Evolutionary conservation across 2,329 filamentous ascomycete genomes (phyloP), one percentile per base, ranked within the genome.

Genomic region (Trichoderma semiorbis): DNA sequence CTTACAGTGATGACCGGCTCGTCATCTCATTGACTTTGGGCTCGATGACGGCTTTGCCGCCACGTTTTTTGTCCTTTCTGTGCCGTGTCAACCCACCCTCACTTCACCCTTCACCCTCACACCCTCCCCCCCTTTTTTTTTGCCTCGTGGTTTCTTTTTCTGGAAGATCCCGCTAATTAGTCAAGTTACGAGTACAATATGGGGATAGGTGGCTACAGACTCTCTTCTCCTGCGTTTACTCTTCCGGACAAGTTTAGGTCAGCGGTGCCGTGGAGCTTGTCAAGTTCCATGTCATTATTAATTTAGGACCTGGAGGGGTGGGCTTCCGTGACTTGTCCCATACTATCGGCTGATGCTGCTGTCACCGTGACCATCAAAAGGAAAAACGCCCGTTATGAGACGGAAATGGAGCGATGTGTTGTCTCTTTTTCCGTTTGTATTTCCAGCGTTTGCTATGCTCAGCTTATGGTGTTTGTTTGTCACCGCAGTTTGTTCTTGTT

Each of bases 381-480:
- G n/a, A 7, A 21, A 30, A 50, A 39, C 64, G 64, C 64, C 64
- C 64, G 32, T 58, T 32, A 43, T 43, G 10, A 43, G 26, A 43
- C 32, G 39, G 62, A 30, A 30, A 28, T 47, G 16, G 30, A 26
- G 30, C 12, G 18, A 34, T 10, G 30, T 24, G 28, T 24, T 47
- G 53, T 11, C 28, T 43, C 55, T 10, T 11, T 30, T 30, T n/a
- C 64, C 50, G 24, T 26, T 43, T 30, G 18, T n/a, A 36, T 18
- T 21, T 10, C 8, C n/a, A 26, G 65, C 53, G 6, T 68, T 68
- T 69, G 66, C 66, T 69, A 50, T 61, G 28, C 66, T 69, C 36
- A 47, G 66, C 66, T 69, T 61, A 69, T 69, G 65, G 18, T 34
- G 55, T 50, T 50, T 47, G 55, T 50, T 50, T 47, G 55, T 60